Evolutionary conservation across 371 early-diverging fungal genomes (phyloP), one percentile per base, ranked within the genome.

Genomic region (Apophysomyces trapeziformis): DNA sequence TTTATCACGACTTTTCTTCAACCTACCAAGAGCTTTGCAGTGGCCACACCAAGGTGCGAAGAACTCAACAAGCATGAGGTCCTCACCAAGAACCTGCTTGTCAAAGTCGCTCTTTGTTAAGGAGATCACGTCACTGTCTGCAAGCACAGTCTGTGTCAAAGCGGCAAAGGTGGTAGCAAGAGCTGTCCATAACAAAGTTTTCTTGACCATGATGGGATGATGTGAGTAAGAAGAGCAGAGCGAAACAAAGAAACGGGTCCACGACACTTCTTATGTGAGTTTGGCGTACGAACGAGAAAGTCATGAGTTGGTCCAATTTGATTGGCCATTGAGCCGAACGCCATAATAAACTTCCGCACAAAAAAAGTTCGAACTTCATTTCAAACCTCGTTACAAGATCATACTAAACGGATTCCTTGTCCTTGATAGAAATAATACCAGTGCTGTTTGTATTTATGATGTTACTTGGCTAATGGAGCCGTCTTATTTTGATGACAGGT

Each of bases 21-120:
- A 63, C 76, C 63, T 82, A 87, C 86, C 87, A 64, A 93, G 84
- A 47, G 87, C 85, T 82, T 96, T 92, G 85, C 97, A 97, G 87
- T 97, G 95, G 58, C 93, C 95, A 80, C 97, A 96, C 97, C 97
- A 93, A 64, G 94, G 96, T 6, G 96, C 97, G 78, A 88, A 97
- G 85, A 96, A 97, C 84, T 97, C 95, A 63, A 97, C 92, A 62
- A 98, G 87, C 66, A 93, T 86, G 63, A 96, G 68, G 14, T 87
- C 79, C 77, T 93, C 84, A 14, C 79, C 71, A 45, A 86, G 68
- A 58, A 93, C 84, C 64, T 83, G 79, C 18, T 71, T 66, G 44
- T 82, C 72, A 79, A 94, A 97, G 74, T 71, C 90, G 67, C 77
- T 80, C 39, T 79, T 80, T 60, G 81, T 87, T 57, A 97, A 88